A percentile compares a stretch with the other conserved stretches of the same genome.
Conservation (phyloP, 164 flowering plant species). For the Piper longum region DNA sequence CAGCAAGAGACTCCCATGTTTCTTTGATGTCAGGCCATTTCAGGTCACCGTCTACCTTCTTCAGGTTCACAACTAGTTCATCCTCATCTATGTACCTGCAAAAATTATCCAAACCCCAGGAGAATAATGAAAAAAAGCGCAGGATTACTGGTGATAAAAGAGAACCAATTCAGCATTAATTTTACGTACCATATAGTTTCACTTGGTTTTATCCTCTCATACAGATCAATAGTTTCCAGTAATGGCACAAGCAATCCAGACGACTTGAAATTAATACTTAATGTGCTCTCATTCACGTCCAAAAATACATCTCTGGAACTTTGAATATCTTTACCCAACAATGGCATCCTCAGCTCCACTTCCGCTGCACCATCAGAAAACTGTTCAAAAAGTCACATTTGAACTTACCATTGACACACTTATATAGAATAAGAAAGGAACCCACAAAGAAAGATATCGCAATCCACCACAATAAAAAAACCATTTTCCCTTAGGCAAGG, state of each 20-base stretch:
- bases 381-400: conserved; percentile 31
- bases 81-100: conserved; percentile 87
- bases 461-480: background rate
- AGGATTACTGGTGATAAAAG: background rate
- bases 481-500: background rate
- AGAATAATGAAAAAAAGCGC: background rate
- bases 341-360: conserved; percentile 60
- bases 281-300: conserved; percentile 50
- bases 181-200: conserved; percentile 86
- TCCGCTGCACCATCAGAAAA: conserved; percentile 68
- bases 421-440: background rate
- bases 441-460: background rate
- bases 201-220: conserved; percentile 73
- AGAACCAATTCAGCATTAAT: background rate
- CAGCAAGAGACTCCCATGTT: conserved; percentile 81
- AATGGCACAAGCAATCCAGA: conserved; percentile 40
- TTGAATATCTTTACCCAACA: conserved; percentile 22
- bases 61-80: conserved; percentile 72
- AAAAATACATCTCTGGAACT: conserved; percentile 47
- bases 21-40: conserved; percentile 94
- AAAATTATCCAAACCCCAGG: conserved; percentile 1
- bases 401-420: background rate
- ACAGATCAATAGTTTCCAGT: conserved; percentile 49
- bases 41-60: conserved; percentile 70
- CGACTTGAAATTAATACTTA: conserved; percentile 28